Conservation (phyloP, 257 asterid species). For the Solanum sejunctum region DNA sequence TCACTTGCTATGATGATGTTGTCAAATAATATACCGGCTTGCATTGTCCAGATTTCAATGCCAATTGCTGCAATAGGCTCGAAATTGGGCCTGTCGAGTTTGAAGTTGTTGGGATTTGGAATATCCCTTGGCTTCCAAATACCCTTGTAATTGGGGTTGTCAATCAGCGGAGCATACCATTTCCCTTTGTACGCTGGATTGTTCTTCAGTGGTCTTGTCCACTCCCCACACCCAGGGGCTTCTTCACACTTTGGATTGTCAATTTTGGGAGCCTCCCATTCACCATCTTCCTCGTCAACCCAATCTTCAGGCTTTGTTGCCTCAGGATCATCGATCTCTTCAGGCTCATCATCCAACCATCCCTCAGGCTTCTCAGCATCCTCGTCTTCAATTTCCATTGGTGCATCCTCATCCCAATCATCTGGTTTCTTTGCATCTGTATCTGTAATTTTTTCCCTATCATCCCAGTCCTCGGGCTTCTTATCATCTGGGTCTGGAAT, state of each 20-base stretch:
- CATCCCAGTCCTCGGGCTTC: slow-evolving; percentile 99
- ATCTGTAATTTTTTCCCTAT: slow-evolving; percentile 80
- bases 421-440: slow-evolving; percentile 84
- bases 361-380: slow-evolving; percentile 95
- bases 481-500: slow-evolving; percentile 94
- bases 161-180: slow-evolving; percentile 78
- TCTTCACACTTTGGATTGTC: slow-evolving; percentile 70
- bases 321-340: slow-evolving; percentile 91
- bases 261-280: slow-evolving; percentile 88
- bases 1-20: slow-evolving; percentile 55
- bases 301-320: slow-evolving; percentile 91
- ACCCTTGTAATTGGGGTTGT: slow-evolving; percentile 89
- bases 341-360: slow-evolving; percentile 98
- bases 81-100: slow-evolving; percentile 73
- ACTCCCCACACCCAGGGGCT: slow-evolving; percentile 95
- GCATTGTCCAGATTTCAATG: slow-evolving; percentile 98
- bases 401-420: slow-evolving; percentile 98
- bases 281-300: slow-evolving; percentile 99
- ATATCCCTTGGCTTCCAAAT: slow-evolving; percentile 80
- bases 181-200: slow-evolving; percentile 94
- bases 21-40: slow-evolving; percentile 83
- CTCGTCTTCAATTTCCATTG: slow-evolving; percentile 77
- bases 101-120: slow-evolving; percentile 71
- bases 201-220: slow-evolving; percentile 79
- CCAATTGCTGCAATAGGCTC: slow-evolving; percentile 97